Base-by-base conservation (phyloP, 495 filamentous ascomycete species). In the Xylona heveae region DNA sequence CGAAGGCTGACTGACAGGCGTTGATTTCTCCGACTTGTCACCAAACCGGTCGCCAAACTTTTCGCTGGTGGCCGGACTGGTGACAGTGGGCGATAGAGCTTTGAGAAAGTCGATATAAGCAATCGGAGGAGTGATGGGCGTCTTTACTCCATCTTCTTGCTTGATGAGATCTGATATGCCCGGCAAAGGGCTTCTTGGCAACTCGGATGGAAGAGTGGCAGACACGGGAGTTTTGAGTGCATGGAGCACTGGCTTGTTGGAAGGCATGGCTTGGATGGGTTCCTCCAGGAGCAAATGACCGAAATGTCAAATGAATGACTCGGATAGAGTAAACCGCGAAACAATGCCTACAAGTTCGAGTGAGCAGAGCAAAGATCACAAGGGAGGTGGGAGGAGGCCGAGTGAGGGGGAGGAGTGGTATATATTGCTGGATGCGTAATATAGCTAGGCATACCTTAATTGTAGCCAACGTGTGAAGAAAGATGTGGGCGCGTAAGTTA, bases 101-200 rank as follows among this genome's bases (percentile, higher is more conserved):
- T 79, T 79, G 34, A 95, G 68, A 47, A 94, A 95, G 42, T 95
- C 79, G 25, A 80, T 76, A 46, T 95, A 95, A 33, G 85, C 82
- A 3, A 63, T 58, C 2, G 85, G 85, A 18, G 85, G 84, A n/a
- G 77, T 88, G 54, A 95, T 90, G 29, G 84, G 85, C 2, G 83
- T 93, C 44, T 71, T 71, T 21, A 58, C 49, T 18, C 56, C 42
- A 38, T 71, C 62, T 35, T 66, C 61, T 31, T 57, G 52, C 36
- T 65, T 66, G 39, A 68, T 59, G 44, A 59, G 38, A 38, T 51
- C 52, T 40, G 53, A 52, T 21, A 61, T 57, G 25, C 58, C 58
- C 10, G 66, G 59, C 30, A 65, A 54, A 16, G 66, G 66, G 25
- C 58, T 66, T 26, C 46, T 51, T 34, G 64, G 64, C 12, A 85